Evolutionary conservation across 2,329 filamentous ascomycete genomes (phyloP).

Genomic region (Alternaria longipes): DNA sequence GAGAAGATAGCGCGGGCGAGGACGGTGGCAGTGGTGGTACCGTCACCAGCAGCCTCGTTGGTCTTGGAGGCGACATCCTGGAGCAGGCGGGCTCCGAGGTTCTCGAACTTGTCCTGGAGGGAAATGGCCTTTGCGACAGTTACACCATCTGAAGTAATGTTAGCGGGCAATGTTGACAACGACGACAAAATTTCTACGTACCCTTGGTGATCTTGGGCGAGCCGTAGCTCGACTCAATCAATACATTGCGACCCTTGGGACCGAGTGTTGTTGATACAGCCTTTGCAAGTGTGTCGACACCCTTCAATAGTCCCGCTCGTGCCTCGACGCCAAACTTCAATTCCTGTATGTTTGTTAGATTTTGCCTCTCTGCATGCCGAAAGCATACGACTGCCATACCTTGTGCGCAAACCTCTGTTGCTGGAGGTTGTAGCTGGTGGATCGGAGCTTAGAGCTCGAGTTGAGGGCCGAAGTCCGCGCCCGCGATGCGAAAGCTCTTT

Average conservation of each 20-base stretch:
- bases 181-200: conserved; percentile 53
- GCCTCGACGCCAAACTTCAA: conserved; percentile 98
- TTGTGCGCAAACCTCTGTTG: conserved; percentile 98
- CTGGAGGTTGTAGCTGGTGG: conserved; percentile 73
- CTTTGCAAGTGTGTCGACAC: conserved; percentile 96
- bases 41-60: conserved; percentile 98
- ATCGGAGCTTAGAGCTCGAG: conserved; percentile 62
- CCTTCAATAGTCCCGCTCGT: conserved; percentile 85
- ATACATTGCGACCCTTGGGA: conserved; percentile 96
- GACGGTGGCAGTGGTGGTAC: conserved; percentile 97
- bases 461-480: conserved; percentile 82
- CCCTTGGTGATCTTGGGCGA: conserved; percentile 99
- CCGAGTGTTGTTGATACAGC: conserved; percentile 96
- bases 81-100: conserved; percentile 94
- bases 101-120: conserved; percentile 99
- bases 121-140: conserved; percentile 77
- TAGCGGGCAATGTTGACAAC: conserved; percentile 17
- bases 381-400: conserved; percentile 63
- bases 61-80: conserved; percentile 99
- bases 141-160: conserved; percentile 57
- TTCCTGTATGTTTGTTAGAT: conserved; percentile 67
- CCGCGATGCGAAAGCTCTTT: conserved; percentile 88
- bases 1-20: conserved; percentile 98
- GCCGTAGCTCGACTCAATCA: conserved; percentile 98
- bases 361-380: not conserved